Conservation (phyloP, 352 stramenopile genomes). For the Phytophthora pinifolia region DNA sequence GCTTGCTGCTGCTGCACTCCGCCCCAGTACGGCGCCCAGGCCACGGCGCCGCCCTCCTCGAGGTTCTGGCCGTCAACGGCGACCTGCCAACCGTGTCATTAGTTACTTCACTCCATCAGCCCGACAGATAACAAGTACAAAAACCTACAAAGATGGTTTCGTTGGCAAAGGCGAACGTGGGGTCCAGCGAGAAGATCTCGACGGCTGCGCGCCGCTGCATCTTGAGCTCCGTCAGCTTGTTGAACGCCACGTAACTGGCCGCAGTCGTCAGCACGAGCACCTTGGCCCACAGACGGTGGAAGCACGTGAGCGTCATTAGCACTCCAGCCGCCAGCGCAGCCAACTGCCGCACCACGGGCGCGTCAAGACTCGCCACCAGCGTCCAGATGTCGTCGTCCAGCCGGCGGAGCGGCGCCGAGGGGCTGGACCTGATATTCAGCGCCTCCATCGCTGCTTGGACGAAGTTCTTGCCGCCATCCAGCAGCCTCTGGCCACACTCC, state of each 20-base stretch:
- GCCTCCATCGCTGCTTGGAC: constrained; percentile 9
- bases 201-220: constrained; percentile 55
- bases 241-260: constrained; percentile 30
- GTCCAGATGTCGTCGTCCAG: constrained; percentile 33
- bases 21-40: constrained; percentile 79
- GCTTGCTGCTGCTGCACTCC: constrained; percentile 48
- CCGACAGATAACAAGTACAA: background rate
- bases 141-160: constrained; percentile 77
- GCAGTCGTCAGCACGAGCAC: constrained; percentile 43
- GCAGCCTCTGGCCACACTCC: constrained; percentile 26
- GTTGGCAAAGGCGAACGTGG: constrained; percentile 78
- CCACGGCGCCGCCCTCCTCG: constrained; percentile 60
- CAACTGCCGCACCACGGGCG: constrained; percentile 22
- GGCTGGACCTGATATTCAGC: constrained; percentile 10
- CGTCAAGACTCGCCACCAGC: constrained; percentile 34
- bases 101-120: background rate
- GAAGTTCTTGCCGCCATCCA: constrained; percentile 18
- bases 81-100: constrained; percentile 36
- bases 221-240: constrained; percentile 41
- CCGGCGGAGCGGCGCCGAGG: constrained; percentile 17
- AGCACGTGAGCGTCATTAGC: constrained; percentile 40
- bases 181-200: constrained; percentile 70
- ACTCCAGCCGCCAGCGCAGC: constrained; percentile 11
- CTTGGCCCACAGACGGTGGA: constrained; percentile 68
- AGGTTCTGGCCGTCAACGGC: constrained; percentile 83